phyloP scores from a whole-genome alignment of 1,284 basidiomycete genomes.

The Baeospora myosura region DNA sequence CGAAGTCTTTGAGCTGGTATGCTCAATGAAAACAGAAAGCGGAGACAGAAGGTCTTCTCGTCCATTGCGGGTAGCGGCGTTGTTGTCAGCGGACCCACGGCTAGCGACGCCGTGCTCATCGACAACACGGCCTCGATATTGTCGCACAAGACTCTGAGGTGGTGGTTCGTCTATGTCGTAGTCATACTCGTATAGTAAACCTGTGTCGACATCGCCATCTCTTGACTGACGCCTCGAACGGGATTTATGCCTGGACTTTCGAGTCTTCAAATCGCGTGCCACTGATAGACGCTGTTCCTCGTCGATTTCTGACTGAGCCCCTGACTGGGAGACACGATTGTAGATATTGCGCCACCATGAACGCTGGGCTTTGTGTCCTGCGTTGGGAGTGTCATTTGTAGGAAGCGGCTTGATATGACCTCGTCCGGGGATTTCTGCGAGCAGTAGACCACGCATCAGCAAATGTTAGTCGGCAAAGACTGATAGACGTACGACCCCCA shows the following conservation, averaged over 20 bases:
- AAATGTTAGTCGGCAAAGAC: conserved; percentile 2
- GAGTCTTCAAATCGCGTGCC: not conserved
- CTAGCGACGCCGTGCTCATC: not conserved
- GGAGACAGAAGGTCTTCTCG: conserved; percentile 9
- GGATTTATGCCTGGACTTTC: not conserved
- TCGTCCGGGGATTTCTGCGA: conserved; percentile 17
- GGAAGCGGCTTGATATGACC: conserved; percentile 15
- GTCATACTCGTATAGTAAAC: conserved; percentile 8
- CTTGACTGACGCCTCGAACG: conserved; percentile 11
- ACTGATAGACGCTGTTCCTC: not conserved
- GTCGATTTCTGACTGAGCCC: conserved; percentile 18
- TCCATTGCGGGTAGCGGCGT: not conserved
- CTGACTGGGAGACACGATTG: conserved; percentile 41
- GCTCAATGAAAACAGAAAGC: conserved; percentile 6
- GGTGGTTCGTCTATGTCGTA: conserved; percentile 17
- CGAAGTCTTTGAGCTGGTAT: conserved; percentile 4
- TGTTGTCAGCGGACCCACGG: not conserved
- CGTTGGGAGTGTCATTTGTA: conserved; percentile 9
- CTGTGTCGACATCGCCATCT: conserved; percentile 10
- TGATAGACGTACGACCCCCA: conserved; percentile 22
- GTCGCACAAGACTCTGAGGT: conserved; percentile 17
- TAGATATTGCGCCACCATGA: conserved; percentile 57
- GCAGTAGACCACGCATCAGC: not conserved
- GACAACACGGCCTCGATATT: conserved; percentile 8
- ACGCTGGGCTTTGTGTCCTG: conserved; percentile 23